phyloP scores from a whole-genome alignment of 305 asterid species.

The Fraxinus baroniana region DNA sequence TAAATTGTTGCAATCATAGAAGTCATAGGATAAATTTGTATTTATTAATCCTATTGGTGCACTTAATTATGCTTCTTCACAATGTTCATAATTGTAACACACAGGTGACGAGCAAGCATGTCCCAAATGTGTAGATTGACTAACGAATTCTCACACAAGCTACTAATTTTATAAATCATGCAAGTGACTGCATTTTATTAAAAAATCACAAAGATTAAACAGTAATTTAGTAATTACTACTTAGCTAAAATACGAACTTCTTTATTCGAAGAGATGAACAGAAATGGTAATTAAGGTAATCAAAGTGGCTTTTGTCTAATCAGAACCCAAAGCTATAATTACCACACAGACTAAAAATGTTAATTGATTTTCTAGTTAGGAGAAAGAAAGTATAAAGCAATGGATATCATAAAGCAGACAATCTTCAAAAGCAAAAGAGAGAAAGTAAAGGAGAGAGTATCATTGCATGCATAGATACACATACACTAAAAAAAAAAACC shows the following conservation, averaged over 20 bases:
- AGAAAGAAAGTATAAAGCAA: constrained; percentile 18
- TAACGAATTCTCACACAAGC: neutral
- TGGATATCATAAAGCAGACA: constrained; percentile 28
- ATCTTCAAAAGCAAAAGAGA: constrained; percentile 19
- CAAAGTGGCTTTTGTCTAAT: constrained; percentile 4
- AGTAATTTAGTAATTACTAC: too few species aligned
- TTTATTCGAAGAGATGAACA: neutral
- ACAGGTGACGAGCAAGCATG: neutral
- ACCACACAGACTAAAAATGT: constrained; percentile 31
- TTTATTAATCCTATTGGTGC: neutral
- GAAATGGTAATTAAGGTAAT: neutral
- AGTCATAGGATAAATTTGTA: neutral
- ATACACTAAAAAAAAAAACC: neutral
- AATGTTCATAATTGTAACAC: neutral
- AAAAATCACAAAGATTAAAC: too few species aligned
- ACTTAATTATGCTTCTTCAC: neutral
- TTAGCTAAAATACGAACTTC: too few species aligned
- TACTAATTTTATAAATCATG: neutral
- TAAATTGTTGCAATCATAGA: neutral
- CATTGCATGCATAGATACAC: constrained; percentile 26
- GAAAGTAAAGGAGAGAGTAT: constrained; percentile 18
- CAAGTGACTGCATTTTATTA: neutral
- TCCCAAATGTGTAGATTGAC: neutral
- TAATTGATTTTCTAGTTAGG: constrained; percentile 25
- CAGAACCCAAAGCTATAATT: too few species aligned